These are phyloP conservation scores for Dianthus caryophyllus DNA, from an alignment of 148 eudicot genomes.

Conservation along the genomic window DNA sequence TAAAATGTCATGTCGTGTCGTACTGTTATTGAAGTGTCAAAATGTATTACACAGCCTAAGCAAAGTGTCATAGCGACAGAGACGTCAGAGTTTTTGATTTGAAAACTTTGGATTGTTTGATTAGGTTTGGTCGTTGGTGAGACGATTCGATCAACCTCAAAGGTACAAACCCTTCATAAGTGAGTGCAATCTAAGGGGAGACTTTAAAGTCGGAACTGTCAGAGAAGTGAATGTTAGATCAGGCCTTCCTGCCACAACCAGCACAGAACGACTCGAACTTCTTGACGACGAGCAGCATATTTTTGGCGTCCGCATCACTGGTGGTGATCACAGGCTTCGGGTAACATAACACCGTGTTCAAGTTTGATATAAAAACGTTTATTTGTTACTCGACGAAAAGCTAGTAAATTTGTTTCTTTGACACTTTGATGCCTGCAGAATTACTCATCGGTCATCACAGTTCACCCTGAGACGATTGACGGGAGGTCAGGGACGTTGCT, in stretches of 20 bases:
- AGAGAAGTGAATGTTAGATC: slow-evolving; percentile 62
- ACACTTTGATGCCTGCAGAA: slow-evolving; percentile 42
- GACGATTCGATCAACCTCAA: slow-evolving; percentile 66
- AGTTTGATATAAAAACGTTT: neutral
- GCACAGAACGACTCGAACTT: slow-evolving; percentile 54
- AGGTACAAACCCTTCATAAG: slow-evolving; percentile 67
- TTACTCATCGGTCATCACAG: slow-evolving; percentile 69
- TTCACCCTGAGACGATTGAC: slow-evolving; percentile 61
- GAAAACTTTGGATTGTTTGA: slow-evolving; percentile 5
- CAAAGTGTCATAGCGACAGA: too few relatives aligned
- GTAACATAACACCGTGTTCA: slow-evolving; percentile 18
- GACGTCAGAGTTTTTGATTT: too few relatives aligned
- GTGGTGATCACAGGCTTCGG: slow-evolving; percentile 64
- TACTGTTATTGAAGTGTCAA: too few relatives aligned
- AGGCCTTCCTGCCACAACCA: slow-evolving; percentile 63
- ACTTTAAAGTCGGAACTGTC: slow-evolving; percentile 49
- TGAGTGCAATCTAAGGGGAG: slow-evolving; percentile 44
- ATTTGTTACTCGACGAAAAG: too few relatives aligned
- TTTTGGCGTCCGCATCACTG: slow-evolving; percentile 50
- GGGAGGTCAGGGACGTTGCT: slow-evolving; percentile 64
- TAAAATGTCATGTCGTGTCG: too few relatives aligned
- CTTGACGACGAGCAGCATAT: slow-evolving; percentile 52
- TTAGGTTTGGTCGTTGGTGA: slow-evolving; percentile 64
- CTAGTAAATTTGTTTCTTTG: neutral
- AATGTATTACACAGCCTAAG: too few relatives aligned